These are phyloP conservation scores for Cystobasidium sp. DNA, from an alignment of 1,284 basidiomycete species.

Conservation along the genomic window DNA sequence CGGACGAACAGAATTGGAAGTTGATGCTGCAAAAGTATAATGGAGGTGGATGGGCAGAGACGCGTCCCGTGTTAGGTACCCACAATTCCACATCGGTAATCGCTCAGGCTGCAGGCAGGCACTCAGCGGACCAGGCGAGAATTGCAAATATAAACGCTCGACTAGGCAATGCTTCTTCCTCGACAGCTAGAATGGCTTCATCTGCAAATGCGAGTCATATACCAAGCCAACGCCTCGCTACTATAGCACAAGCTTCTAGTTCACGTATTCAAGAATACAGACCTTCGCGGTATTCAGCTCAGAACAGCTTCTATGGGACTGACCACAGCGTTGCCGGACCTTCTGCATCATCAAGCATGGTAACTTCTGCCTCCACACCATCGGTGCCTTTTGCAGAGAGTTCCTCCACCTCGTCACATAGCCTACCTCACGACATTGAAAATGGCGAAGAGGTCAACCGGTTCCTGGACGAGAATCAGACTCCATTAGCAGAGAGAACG, in stretches of 20 bases:
- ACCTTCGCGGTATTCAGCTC: background rate
- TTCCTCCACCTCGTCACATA: too few species aligned
- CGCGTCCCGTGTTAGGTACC: conserved; percentile 8
- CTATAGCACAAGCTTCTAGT: background rate
- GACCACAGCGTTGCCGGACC: background rate
- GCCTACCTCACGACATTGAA: too few species aligned
- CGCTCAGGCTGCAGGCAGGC: background rate
- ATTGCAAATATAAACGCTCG: too few species aligned
- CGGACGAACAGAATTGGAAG: conserved; percentile 84
- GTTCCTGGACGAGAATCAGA: conserved; percentile 18
- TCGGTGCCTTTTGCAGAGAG: too few species aligned
- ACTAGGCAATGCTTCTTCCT: too few species aligned
- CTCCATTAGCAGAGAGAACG: conserved; percentile 15
- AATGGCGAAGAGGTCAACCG: conserved; percentile 3
- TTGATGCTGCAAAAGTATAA: conserved; percentile 69
- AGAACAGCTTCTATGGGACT: background rate
- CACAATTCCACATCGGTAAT: conserved; percentile 38
- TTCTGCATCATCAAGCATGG: background rate
- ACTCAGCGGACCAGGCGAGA: background rate
- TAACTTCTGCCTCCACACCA: too few species aligned
- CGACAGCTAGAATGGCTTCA: background rate
- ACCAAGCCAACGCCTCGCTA: background rate
- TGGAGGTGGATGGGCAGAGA: conserved; percentile 58
- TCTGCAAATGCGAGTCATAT: background rate
- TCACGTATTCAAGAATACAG: background rate